Percentiles rank a stretch among this genome's conserved stretches.
Conservation (phyloP, 768 basidiomycete genomes). For the Lactarius sp. region DNA sequence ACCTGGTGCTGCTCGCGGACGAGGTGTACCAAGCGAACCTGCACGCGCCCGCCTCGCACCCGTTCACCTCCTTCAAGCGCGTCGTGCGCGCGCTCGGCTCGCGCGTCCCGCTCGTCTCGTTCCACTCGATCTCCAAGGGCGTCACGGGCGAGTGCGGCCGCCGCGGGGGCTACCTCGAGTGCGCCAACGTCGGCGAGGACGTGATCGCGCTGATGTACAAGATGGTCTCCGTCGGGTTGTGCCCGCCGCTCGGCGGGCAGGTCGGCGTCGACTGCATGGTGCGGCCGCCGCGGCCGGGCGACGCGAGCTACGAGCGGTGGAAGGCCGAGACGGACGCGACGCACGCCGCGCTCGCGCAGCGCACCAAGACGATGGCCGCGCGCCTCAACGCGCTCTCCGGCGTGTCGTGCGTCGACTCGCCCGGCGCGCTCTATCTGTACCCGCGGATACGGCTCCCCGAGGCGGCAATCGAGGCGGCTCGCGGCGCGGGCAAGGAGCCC, state of each 20-base stretch:
- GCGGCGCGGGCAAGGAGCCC: slow-evolving; percentile 66
- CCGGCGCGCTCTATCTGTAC: slow-evolving; percentile 93
- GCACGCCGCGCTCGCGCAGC: slow-evolving; percentile 64
- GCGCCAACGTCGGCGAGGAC: slow-evolving; percentile 71
- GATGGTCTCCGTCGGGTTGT: slow-evolving; percentile 87
- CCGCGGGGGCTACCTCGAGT: slow-evolving; percentile 96
- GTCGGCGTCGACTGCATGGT: slow-evolving; percentile 93
- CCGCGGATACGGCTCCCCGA: slow-evolving; percentile 73
- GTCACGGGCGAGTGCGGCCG: slow-evolving; percentile 95
- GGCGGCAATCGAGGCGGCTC: slow-evolving; percentile 69
- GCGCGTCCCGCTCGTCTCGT: slow-evolving; percentile 82
- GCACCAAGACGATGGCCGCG: slow-evolving; percentile 67
- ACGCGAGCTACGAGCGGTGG: slow-evolving; percentile 74
- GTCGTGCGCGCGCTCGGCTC: slow-evolving; percentile 62
- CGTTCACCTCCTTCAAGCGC: slow-evolving; percentile 94
- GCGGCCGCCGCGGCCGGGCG: slow-evolving; percentile 76
- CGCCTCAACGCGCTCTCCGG: slow-evolving; percentile 81
- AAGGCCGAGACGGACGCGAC: slow-evolving; percentile 78
- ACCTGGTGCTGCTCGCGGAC: slow-evolving; percentile 88
- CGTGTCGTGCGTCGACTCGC: slow-evolving; percentile 84
- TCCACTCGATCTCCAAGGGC: slow-evolving; percentile 98
- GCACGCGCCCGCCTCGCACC: slow-evolving; percentile 57
- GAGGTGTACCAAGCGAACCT: slow-evolving; percentile 98
- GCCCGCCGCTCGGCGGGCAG: slow-evolving; percentile 87
- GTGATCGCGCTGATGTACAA: slow-evolving; percentile 90